Percentiles rank a stretch among this genome's conserved stretches.
Conservation (phyloP, 116 monocot species). For the Papilionanthe hybrid region DNA sequence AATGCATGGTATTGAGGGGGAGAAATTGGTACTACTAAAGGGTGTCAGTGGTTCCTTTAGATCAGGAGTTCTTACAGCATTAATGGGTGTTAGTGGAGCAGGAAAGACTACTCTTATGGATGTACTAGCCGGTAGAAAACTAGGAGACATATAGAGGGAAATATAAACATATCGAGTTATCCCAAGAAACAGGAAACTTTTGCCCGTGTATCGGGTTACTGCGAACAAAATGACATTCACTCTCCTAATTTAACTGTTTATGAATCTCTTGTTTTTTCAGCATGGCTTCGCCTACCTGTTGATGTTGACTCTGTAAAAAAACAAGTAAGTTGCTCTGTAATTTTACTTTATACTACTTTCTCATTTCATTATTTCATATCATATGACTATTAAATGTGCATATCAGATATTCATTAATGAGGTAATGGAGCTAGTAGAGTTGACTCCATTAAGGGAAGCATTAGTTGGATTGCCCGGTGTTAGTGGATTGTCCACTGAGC, state of each 20-base stretch:
- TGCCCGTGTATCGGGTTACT: slow-evolving; percentile 3
- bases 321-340: neutral
- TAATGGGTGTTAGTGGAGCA: neutral
- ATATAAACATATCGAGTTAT: slow-evolving; percentile 1
- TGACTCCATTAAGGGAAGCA: no score
- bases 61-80: slow-evolving; percentile 14
- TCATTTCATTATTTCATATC: no score
- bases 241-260: slow-evolving; percentile 5
- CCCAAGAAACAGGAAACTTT: slow-evolving; percentile 8
- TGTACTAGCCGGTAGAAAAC: slow-evolving; percentile 3
- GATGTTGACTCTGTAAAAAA: neutral
- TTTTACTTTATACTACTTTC: no score
- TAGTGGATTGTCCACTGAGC: no score
- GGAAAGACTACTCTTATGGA: slow-evolving; percentile 10
- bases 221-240: slow-evolving; percentile 10
- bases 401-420: no score
- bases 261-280: neutral
- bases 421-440: no score
- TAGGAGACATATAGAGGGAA: slow-evolving; percentile 1
- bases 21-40: slow-evolving; percentile 14
- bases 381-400: no score
- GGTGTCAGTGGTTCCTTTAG: slow-evolving; percentile 37
- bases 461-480: no score
- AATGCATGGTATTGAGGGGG: slow-evolving; percentile 18
- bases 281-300: neutral